Evolutionary conservation across 2,329 filamentous ascomycete species (phyloP), one percentile per base, ranked within the genome.

Genomic region (Fusarium heterosporum): DNA sequence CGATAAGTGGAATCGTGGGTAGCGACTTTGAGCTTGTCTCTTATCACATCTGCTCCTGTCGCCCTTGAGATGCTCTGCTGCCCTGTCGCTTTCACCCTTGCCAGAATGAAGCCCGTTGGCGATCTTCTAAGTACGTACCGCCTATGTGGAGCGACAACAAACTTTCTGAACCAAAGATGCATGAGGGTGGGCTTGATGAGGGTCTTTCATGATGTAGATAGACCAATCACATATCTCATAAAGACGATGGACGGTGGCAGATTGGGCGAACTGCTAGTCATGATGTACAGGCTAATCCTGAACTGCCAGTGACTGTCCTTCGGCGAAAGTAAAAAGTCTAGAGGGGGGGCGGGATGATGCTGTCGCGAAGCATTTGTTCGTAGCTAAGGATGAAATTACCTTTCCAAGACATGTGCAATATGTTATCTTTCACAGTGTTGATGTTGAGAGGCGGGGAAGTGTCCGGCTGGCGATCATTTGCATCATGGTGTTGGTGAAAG

Each of bases 321-420:
- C 28, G 38, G 41, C 41, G 28, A 66, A 61, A 61, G 41, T 48
- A 63, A 64, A 63, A 60, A 28, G 25, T 4, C 36, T 45, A 45
- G 46, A 39, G 58, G 64, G 38, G 64, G 53, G 53, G 49, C 64
- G 53, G 59, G 64, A 67, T 67, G 64, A 64, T 67, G 64, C 38
- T 63, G 45, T 50, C 42, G 45, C 51, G 60, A 64, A 59, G 60
- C 43, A 13, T 32, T 41, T 32, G 28, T 54, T 51, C 22, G 26
- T 47, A 34, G 47, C 41, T 39, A 29, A 41, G 51, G 34, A 32
- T 55, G 50, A 47, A 54, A 26, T 52, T 25, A 22, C 34, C 53
- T 38, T 38, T 30, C 36, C 11, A 38, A 26, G 54, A 25, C 26
- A 49, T 38, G 25, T 43, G 32, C 13, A 30, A 30, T 7, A 60